These are phyloP conservation scores for Aureobasidium namibiae DNA, from an alignment of 2,329 filamentous ascomycete genomes.

Conservation along the genomic window DNA sequence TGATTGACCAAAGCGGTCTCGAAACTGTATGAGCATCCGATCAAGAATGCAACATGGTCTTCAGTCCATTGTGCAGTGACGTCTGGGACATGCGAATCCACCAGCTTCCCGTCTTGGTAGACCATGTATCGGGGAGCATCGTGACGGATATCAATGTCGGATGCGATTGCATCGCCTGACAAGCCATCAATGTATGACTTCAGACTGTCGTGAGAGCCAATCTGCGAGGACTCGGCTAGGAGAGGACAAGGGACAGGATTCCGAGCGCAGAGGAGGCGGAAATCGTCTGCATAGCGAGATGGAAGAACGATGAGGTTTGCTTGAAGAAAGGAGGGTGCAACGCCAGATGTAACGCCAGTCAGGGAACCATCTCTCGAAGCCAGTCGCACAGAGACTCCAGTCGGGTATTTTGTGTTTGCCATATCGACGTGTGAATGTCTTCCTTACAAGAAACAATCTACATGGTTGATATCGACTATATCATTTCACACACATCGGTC, in stretches of 20 bases:
- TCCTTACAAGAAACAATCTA: neutral
- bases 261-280: conserved; percentile 49
- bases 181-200: conserved; percentile 29
- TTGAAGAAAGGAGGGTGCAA: conserved; percentile 50
- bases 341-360: conserved; percentile 43
- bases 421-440: neutral
- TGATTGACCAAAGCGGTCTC: conserved; percentile 47
- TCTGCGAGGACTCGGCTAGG: conserved; percentile 42
- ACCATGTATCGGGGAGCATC: conserved; percentile 53
- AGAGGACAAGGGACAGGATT: conserved; percentile 58
- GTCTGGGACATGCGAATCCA: conserved; percentile 32
- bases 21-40: conserved; percentile 58
- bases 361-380: conserved; percentile 35
- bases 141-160: conserved; percentile 46
- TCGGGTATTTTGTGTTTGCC: neutral
- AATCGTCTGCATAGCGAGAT: conserved; percentile 48
- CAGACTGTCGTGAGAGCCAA: conserved; percentile 37
- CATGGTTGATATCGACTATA: neutral
- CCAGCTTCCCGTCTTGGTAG: conserved; percentile 42
- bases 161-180: conserved; percentile 26
- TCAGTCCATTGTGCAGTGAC: conserved; percentile 46
- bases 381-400: conserved; percentile 26
- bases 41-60: conserved; percentile 54
- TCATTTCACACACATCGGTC: neutral
- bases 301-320: conserved; percentile 56